Conservation (phyloP, 768 basidiomycete species). For the Agrocybe pediades region DNA sequence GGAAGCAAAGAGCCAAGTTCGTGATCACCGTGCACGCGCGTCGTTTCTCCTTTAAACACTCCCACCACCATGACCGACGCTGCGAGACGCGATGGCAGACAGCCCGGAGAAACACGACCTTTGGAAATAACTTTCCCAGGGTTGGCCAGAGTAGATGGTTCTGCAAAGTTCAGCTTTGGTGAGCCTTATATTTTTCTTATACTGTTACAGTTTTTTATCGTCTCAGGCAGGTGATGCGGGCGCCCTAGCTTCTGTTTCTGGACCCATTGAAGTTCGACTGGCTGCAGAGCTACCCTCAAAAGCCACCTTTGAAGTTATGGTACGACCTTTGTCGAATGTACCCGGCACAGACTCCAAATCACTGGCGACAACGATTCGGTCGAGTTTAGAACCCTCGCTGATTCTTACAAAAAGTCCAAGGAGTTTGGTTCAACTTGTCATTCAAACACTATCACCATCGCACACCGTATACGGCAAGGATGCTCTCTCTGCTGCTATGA, state of each 20-base stretch:
- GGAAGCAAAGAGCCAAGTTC: too few relatives aligned
- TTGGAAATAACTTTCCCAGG: slow-evolving; percentile 54
- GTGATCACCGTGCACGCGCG: neutral
- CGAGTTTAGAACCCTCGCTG: slow-evolving; percentile 60
- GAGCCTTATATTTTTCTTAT: slow-evolving; percentile 4
- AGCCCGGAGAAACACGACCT: slow-evolving; percentile 31
- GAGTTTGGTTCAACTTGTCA: slow-evolving; percentile 75
- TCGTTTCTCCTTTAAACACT: neutral
- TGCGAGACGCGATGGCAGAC: slow-evolving; percentile 38
- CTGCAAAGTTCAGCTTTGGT: slow-evolving; percentile 73
- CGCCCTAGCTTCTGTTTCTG: slow-evolving; percentile 75
- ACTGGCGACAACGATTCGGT: slow-evolving; percentile 52
- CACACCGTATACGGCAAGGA: slow-evolving; percentile 30
- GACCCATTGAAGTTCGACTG: slow-evolving; percentile 77
- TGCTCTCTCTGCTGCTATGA: slow-evolving; percentile 58
- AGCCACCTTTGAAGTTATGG: slow-evolving; percentile 72
- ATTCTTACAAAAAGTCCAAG: slow-evolving; percentile 72
- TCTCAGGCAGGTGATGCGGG: slow-evolving; percentile 29
- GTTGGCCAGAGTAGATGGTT: slow-evolving; percentile 75
- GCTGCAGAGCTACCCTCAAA: slow-evolving; percentile 70
- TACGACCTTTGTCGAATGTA: slow-evolving; percentile 70
- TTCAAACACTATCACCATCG: slow-evolving; percentile 54
- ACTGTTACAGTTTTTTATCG: slow-evolving; percentile 3
- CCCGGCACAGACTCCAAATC: slow-evolving; percentile 72
- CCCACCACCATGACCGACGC: slow-evolving; percentile 8